Percentiles rank a stretch among this genome's conserved stretches.
These are phyloP conservation scores for Talaromyces verruculosus DNA, from an alignment of 2,329 filamentous ascomycete genomes.

Conservation along the genomic window DNA sequence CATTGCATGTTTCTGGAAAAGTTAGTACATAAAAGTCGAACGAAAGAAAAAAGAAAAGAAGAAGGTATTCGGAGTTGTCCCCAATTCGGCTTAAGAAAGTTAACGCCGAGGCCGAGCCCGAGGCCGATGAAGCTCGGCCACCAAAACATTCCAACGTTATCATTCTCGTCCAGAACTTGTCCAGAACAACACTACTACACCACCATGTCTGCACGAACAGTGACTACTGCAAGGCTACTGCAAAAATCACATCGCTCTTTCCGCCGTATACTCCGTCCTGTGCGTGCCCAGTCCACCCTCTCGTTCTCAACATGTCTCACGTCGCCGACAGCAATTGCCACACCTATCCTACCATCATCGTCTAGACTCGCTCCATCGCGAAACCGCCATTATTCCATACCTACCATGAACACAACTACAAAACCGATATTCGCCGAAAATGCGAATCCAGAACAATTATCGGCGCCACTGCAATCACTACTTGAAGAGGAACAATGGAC, in stretches of 20 bases:
- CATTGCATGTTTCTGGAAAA: neutral
- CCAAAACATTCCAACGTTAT: neutral
- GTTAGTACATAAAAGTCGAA: neutral
- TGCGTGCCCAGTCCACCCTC: neutral
- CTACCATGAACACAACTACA: neutral
- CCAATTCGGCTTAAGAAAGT: neutral
- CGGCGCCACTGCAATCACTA: conserved; percentile 28
- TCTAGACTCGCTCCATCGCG: neutral
- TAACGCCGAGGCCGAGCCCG: neutral
- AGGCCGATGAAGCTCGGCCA: conserved; percentile 4
- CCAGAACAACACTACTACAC: neutral
- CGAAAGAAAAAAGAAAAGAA: neutral
- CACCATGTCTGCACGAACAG: neutral
- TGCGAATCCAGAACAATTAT: conserved; percentile 30
- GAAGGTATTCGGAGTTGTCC: neutral
- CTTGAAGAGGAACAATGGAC: conserved; percentile 33
- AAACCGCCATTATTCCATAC: neutral
- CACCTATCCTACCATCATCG: neutral
- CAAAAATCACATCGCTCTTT: neutral
- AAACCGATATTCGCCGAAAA: conserved; percentile 31
- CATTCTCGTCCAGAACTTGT: neutral
- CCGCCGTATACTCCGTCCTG: neutral
- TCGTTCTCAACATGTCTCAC: neutral
- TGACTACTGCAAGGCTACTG: neutral
- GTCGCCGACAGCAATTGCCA: neutral